phyloP scores from a whole-genome alignment of 2,329 filamentous ascomycete species.

The Albifimbria verrucaria region DNA sequence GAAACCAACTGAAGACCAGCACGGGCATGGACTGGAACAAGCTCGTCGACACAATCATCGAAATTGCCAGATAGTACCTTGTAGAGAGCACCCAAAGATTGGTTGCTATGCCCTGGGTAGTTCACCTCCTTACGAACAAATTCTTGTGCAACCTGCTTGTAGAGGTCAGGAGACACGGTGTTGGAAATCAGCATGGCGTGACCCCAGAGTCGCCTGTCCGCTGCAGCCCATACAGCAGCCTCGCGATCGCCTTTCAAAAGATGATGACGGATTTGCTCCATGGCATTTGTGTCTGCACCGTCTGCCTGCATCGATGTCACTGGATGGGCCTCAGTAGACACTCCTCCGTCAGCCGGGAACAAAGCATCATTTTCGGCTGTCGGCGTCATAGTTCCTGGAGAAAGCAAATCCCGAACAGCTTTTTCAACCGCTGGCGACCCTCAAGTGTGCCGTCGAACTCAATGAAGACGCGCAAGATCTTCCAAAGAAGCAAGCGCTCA shows the following conservation, averaged over 20 bases:
- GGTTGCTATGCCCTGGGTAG: conserved; percentile 71
- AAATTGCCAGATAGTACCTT: conserved; percentile 91
- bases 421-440: conserved; percentile 69
- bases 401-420: conserved; percentile 71
- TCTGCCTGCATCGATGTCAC: conserved; percentile 53
- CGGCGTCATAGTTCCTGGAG: conserved; percentile 44
- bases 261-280: conserved; percentile 69
- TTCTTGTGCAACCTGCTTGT: conserved; percentile 91
- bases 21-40: conserved; percentile 88
- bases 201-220: conserved; percentile 91
- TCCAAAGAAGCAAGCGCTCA: conserved; percentile 84
- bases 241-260: conserved; percentile 81
- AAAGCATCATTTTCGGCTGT: conserved; percentile 20
- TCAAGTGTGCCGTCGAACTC: conserved; percentile 84
- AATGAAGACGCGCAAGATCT: conserved; percentile 74
- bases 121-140: conserved; percentile 96
- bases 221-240: conserved; percentile 88
- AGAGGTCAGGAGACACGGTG: conserved; percentile 74
- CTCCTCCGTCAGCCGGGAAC: conserved; percentile 21
- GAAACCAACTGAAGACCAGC: conserved; percentile 90
- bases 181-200: conserved; percentile 89
- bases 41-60: conserved; percentile 92
- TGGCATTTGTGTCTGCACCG: conserved; percentile 62
- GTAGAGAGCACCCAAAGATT: conserved; percentile 87
- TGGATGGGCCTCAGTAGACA: conserved; percentile 15